These are phyloP conservation scores for Barbarea vulgaris DNA, from an alignment of 345 rosid species.

Conservation along the genomic window DNA sequence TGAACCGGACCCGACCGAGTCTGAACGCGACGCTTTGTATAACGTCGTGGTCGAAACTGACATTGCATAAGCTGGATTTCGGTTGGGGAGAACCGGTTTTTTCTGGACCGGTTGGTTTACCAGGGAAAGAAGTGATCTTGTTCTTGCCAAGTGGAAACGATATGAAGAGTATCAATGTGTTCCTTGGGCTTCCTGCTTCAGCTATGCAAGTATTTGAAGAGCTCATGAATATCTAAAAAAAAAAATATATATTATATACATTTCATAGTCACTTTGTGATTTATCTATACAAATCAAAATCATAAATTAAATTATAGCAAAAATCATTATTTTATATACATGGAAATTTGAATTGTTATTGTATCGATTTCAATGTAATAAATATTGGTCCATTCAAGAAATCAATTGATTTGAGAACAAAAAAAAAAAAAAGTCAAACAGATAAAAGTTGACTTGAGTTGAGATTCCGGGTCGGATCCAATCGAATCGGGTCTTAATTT, in stretches of 20 bases:
- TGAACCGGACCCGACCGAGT: slow-evolving; percentile 70
- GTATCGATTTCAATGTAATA: neutral
- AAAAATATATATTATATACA: neutral
- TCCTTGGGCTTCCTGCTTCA: slow-evolving; percentile 74
- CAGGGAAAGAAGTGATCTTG: slow-evolving; percentile 70
- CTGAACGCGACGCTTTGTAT: slow-evolving; percentile 65
- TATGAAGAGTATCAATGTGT: slow-evolving; percentile 60
- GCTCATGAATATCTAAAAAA: slow-evolving; percentile 40
- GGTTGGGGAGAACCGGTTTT: slow-evolving; percentile 80
- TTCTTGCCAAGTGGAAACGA: slow-evolving; percentile 60
- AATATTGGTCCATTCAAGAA: neutral
- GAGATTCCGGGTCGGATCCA: neutral
- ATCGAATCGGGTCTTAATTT: neutral
- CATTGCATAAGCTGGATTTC: slow-evolving; percentile 67
- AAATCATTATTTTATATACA: neutral
- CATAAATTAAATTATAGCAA: too few species aligned
- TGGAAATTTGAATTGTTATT: neutral
- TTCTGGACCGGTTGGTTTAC: slow-evolving; percentile 77
- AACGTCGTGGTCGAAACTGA: slow-evolving; percentile 77
- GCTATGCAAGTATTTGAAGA: slow-evolving; percentile 71
- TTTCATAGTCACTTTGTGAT: neutral
- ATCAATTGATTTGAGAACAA: neutral
- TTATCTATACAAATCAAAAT: neutral
- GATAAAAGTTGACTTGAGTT: neutral
- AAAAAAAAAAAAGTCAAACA: neutral